Base-by-base conservation (phyloP, 176 grass and related monocot species). In the Carex parvula region DNA sequence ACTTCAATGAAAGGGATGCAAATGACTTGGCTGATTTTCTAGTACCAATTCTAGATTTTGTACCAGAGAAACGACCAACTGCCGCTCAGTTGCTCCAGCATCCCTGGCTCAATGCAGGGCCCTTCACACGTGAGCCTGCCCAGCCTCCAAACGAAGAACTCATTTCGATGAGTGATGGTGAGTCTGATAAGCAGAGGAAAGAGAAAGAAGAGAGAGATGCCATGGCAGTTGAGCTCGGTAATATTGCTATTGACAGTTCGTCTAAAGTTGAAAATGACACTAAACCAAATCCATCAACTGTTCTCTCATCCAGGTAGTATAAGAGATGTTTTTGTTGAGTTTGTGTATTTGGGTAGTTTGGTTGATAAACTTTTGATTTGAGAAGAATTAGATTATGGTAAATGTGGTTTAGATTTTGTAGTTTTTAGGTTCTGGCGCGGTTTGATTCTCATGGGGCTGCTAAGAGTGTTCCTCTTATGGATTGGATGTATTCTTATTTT, bases 21-120 rank as follows among this genome's bases (percentile, higher is more conserved):
- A 94, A 14, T 64, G 93, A 85, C 12, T 88, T 92, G 89, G 84
- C 90, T 3, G 91, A 92, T n/a, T 99, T 99, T 85, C 89, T 99
- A 81, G 88, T 92, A 62, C 96, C 96, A 26, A 89, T 92, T 89
- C 91, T 99, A 62, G 96, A 99, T 88, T 95, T 99, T 84, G 88
- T 99, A 67, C 91, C 96, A 33, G 96, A 99, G 79, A 99, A 95
- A 77, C 89, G 96, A 41, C 93, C 93, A 57, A 88, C 91, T 1
- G 96, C 91, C 24, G 88, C 56, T 72, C 91, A 95, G 75, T 84
- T 99, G 86, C 91, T 95, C 85, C 84, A 87, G 35, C 96, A 99
- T 87, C 88, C 96, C 65, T 99, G 96, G 96, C 88, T 99, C 82
- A 61, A 94, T 81, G 63, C 53, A 4, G 91, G 91, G 1, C 91